Base-by-base conservation (phyloP, 805 yeast species). In the Candida pini region DNA sequence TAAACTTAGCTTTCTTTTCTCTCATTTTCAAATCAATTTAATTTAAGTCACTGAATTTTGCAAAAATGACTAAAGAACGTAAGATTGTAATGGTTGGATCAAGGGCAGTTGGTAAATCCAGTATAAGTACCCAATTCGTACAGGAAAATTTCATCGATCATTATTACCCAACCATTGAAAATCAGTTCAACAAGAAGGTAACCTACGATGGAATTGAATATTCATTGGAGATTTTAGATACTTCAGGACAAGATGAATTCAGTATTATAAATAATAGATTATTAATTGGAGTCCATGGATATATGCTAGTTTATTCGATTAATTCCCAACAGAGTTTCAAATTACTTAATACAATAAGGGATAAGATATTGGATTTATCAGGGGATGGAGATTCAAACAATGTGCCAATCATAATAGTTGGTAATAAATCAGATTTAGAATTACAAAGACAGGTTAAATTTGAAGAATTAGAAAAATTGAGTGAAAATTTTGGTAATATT, bases 241-340 rank as follows among this genome's bases (percentile, higher is more conserved):
- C 96, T 0, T 95, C 96, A 1, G 96, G 96, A 6, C 94, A 86
- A 63, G 96, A 87, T 58, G 95, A 87, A 63, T 84, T 80, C 54
- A 74, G 86, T 31, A 76, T 84, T 44, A 72, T 88, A 60, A 83
- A 78, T 49, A 86, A 83, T 57, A 82, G 83, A 47, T 80, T 83
- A 36, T 62, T 85, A 31, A 80, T 82, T 30, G 92, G 89, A 13
- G 77, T 83, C 22, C 92, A 85, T 51, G 97, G 96, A 1, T 83
- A 83, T 53, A 64, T 88, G 28, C 61, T 89, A 28, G 84, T 86
- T 29, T 88, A 85, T 61, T 81, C 90, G 32, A 88, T 88, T 35
- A 78, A 85, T 20, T 81, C 88, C 29, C 64, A 82, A 47, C 74
- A 78, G 41, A 78, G 90, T 14, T 86, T 88, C 56, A 92, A 84